Evolutionary conservation across 2,329 filamentous ascomycete species (phyloP).

Genomic region (Lachnellula suecica): DNA sequence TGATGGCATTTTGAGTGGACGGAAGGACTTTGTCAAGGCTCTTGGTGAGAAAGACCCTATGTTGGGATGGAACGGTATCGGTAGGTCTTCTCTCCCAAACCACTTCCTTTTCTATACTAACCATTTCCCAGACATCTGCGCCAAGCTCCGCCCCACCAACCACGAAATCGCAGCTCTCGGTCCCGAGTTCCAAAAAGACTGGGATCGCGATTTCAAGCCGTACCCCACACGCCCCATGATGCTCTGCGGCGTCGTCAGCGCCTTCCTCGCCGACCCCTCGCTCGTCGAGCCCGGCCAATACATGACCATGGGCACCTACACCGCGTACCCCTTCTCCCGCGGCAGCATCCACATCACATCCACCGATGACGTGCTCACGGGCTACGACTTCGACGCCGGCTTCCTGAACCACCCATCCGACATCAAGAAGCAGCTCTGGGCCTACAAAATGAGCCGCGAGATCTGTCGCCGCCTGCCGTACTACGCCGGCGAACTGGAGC

Average conservation of each 20-base stretch:
- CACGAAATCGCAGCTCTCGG: constrained; percentile 53
- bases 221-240: constrained; percentile 37
- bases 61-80: constrained; percentile 56
- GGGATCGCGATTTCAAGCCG: constrained; percentile 53
- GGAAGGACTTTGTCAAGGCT: constrained; percentile 44
- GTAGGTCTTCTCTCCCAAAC: constrained; percentile 11
- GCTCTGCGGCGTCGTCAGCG: constrained; percentile 50
- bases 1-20: constrained; percentile 51
- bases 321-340: constrained; percentile 59
- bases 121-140: constrained; percentile 42
- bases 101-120: neutral
- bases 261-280: constrained; percentile 44
- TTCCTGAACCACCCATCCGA: constrained; percentile 57
- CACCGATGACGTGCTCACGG: constrained; percentile 38
- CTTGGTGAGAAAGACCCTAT: constrained; percentile 47
- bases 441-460: constrained; percentile 65
- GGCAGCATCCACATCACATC: constrained; percentile 60
- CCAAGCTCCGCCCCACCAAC: constrained; percentile 55
- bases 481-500: constrained; percentile 46
- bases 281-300: constrained; percentile 46
- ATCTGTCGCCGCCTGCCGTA: constrained; percentile 54
- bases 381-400: constrained; percentile 56
- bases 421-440: constrained; percentile 58
- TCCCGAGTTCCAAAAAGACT: constrained; percentile 51
- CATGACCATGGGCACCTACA: constrained; percentile 51